Percentiles rank a stretch among this genome's conserved stretches.
Conservation (phyloP, 331 rosid species). For the Cydonia oblonga region DNA sequence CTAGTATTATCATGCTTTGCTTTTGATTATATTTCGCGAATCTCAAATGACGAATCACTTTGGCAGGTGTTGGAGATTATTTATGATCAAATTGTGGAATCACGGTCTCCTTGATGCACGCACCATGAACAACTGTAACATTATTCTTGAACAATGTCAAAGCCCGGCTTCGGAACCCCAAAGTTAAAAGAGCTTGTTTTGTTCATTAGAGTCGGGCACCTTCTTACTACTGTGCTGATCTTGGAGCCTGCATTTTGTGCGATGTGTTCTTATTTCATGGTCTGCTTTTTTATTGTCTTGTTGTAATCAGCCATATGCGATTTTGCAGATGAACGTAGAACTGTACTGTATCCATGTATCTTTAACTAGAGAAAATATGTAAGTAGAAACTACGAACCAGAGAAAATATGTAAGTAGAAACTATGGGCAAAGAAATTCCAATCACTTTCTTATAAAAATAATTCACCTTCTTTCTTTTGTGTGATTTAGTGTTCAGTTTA, state of each 20-base stretch:
- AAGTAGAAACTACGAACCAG: background rate
- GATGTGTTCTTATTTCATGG: background rate
- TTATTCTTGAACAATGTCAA: conserved; percentile 31
- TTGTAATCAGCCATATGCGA: background rate
- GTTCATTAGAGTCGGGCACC: background rate
- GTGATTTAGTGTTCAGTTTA: background rate
- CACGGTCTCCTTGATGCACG: conserved; percentile 49
- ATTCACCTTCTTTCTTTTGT: background rate
- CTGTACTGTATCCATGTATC: background rate
- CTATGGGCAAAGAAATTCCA: background rate
- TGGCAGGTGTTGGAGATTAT: conserved; percentile 61
- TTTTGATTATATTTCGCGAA: background rate
- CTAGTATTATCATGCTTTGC: background rate
- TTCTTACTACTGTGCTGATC: too few relatives aligned
- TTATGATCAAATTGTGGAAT: conserved; percentile 53
- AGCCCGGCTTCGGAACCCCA: conserved; percentile 24
- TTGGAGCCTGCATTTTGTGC: background rate
- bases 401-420: background rate
- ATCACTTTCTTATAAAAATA: background rate
- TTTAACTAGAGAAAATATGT: background rate
- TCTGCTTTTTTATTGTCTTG: background rate
- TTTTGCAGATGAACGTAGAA: background rate
- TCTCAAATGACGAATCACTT: conserved; percentile 4
- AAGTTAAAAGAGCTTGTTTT: conserved; percentile 7
- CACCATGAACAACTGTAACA: conserved; percentile 33